Percentiles rank a stretch among this genome's conserved stretches.
Conservation (phyloP, 2,329 filamentous ascomycete species). For the Teratosphaeria nubilosa region DNA sequence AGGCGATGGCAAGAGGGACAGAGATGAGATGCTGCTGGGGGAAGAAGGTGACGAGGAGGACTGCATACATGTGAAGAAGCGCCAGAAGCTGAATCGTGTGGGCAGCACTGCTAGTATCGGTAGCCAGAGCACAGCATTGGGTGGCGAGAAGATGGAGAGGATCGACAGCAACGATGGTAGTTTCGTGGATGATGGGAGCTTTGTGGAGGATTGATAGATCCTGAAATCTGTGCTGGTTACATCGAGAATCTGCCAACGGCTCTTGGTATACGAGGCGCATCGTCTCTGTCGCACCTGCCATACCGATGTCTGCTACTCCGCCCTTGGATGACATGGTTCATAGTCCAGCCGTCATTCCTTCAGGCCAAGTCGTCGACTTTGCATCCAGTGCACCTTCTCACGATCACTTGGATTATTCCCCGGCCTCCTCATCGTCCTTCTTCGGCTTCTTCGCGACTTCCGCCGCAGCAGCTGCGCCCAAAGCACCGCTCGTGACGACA, state of each 20-base stretch:
- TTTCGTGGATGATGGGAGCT: slow-evolving; percentile 24
- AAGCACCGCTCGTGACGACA: background rate
- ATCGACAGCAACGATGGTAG: slow-evolving; percentile 27
- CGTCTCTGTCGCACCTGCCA: background rate
- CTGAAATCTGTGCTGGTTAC: background rate
- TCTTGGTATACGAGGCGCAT: background rate
- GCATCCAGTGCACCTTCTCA: background rate
- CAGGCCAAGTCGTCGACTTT: background rate
- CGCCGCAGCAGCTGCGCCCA: background rate
- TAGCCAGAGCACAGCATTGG: slow-evolving; percentile 14
- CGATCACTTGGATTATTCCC: background rate
- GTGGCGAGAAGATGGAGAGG: slow-evolving; percentile 19
- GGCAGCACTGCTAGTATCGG: slow-evolving; percentile 25
- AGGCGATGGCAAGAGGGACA: slow-evolving; percentile 20
- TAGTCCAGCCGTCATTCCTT: background rate
- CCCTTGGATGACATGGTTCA: background rate
- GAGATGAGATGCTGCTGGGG: slow-evolving; percentile 19
- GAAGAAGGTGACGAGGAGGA: slow-evolving; percentile 21
- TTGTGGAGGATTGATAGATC: slow-evolving; percentile 18
- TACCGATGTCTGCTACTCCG: background rate
- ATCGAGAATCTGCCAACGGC: background rate
- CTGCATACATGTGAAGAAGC: slow-evolving; percentile 25
- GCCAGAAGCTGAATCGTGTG: slow-evolving; percentile 27
- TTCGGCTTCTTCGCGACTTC: background rate
- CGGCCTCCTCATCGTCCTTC: background rate